phyloP scores from a whole-genome alignment of 768 basidiomycete genomes.

The Leccinellum luteum region DNA sequence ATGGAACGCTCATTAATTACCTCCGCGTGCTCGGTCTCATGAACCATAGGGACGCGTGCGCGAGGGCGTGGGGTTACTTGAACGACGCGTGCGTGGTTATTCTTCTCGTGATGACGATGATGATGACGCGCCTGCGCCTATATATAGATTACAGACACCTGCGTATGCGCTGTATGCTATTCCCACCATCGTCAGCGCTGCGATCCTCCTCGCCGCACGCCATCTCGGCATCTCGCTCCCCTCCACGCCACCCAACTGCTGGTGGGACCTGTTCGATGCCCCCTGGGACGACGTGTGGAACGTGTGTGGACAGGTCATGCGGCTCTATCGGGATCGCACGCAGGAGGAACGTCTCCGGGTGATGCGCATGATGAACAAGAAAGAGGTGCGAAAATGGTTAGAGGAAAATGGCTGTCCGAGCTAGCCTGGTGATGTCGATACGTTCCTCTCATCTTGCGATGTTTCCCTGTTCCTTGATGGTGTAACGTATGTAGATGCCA shows the following conservation, averaged over 20 bases:
- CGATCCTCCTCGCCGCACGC: slow-evolving; percentile 80
- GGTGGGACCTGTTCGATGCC: slow-evolving; percentile 96
- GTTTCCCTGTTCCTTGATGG: neutral
- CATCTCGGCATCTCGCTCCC: slow-evolving; percentile 74
- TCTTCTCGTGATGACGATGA: neutral
- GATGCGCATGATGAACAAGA: slow-evolving; percentile 64
- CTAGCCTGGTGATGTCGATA: slow-evolving; percentile 2
- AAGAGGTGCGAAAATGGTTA: slow-evolving; percentile 80
- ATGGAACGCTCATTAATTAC: slow-evolving; percentile 94
- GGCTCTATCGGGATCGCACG: slow-evolving; percentile 63
- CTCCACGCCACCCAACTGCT: slow-evolving; percentile 64
- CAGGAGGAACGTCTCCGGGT: slow-evolving; percentile 46
- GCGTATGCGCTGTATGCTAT: slow-evolving; percentile 89
- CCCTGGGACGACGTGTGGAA: slow-evolving; percentile 86
- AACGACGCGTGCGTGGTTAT: slow-evolving; percentile 84
- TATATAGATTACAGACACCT: slow-evolving; percentile 77
- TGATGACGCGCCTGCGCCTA: neutral
- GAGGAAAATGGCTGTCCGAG: slow-evolving; percentile 45
- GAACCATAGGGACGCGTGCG: slow-evolving; percentile 64
- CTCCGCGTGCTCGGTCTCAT: slow-evolving; percentile 86
- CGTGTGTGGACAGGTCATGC: slow-evolving; percentile 82
- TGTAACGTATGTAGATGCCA: neutral
- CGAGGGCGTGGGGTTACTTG: slow-evolving; percentile 88
- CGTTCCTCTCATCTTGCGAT: neutral
- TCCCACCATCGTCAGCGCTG: slow-evolving; percentile 85